Evolutionary conservation across 2,329 filamentous ascomycete species (phyloP).

Genomic region (Nothomitra cinnamomea): DNA sequence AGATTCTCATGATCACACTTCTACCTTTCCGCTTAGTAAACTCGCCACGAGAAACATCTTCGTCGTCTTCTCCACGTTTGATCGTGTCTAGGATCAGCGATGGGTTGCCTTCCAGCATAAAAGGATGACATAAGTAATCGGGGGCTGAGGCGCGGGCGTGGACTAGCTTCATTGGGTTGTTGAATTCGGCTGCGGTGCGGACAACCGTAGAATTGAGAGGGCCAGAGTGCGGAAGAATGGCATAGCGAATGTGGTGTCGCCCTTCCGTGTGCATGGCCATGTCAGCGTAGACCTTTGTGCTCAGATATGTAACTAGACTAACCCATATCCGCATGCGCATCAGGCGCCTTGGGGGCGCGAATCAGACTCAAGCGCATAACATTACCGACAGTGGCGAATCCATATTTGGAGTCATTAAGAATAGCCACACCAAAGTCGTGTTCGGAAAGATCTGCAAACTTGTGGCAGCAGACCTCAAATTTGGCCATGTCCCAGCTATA

Average conservation of each 20-base stretch:
- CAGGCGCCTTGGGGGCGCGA: slow-evolving; percentile 78
- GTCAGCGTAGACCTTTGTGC: background rate
- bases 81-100: slow-evolving; percentile 73
- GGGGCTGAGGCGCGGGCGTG: slow-evolving; percentile 17
- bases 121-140: slow-evolving; percentile 9
- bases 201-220: slow-evolving; percentile 56
- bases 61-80: slow-evolving; percentile 51
- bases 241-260: slow-evolving; percentile 71
- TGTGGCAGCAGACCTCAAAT: slow-evolving; percentile 92
- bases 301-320: slow-evolving; percentile 4
- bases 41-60: slow-evolving; percentile 26
- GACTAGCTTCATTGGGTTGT: slow-evolving; percentile 54
- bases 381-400: slow-evolving; percentile 78
- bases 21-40: slow-evolving; percentile 50
- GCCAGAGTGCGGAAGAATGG: slow-evolving; percentile 71
- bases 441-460: slow-evolving; percentile 82
- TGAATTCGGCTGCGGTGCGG: slow-evolving; percentile 76
- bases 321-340: slow-evolving; percentile 85
- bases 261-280: slow-evolving; percentile 18
- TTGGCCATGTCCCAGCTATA: slow-evolving; percentile 85
- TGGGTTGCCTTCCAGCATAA: slow-evolving; percentile 40
- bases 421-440: slow-evolving; percentile 80
- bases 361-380: slow-evolving; percentile 79
- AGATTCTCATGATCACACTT: slow-evolving; percentile 71
- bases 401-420: slow-evolving; percentile 90